Conservation (phyloP, 2,329 filamentous ascomycete species). For the Colletotrichum liaoningense region DNA sequence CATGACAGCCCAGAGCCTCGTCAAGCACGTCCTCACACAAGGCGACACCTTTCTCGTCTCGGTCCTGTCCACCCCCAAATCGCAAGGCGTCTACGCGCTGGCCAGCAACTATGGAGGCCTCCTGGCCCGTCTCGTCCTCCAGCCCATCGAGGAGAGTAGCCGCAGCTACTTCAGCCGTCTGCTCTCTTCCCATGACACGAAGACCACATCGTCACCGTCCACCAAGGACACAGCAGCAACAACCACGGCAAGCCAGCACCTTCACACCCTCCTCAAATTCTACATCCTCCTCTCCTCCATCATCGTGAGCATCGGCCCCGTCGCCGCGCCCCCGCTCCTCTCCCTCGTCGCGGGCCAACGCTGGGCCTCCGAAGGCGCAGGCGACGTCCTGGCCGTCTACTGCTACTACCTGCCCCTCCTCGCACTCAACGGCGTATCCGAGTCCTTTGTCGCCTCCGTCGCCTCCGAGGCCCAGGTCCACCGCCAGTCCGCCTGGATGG, state of each 20-base stretch:
- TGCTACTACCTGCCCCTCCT: slow-evolving; percentile 94
- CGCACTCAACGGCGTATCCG: slow-evolving; percentile 89
- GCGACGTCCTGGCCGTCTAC: slow-evolving; percentile 80
- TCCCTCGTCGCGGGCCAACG: slow-evolving; percentile 79
- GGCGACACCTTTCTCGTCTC: slow-evolving; percentile 92
- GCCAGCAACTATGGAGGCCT: slow-evolving; percentile 96
- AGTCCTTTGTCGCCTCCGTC: slow-evolving; percentile 92
- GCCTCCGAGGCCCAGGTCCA: slow-evolving; percentile 81
- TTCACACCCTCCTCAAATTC: slow-evolving; percentile 73
- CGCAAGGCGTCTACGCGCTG: slow-evolving; percentile 92
- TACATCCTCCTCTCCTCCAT: slow-evolving; percentile 81
- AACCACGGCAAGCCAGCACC: slow-evolving; percentile 59
- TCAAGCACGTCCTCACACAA: slow-evolving; percentile 95
- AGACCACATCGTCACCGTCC: slow-evolving; percentile 34
- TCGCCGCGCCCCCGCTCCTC: slow-evolving; percentile 79
- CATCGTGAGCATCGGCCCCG: slow-evolving; percentile 78
- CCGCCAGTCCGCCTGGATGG: slow-evolving; percentile 86
- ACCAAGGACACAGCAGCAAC: slow-evolving; percentile 41
- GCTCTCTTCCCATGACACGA: slow-evolving; percentile 57
- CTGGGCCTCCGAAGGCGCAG: slow-evolving; percentile 82
- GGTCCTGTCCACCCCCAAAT: slow-evolving; percentile 77
- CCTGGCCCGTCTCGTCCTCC: slow-evolving; percentile 88
- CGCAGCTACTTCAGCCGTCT: slow-evolving; percentile 90
- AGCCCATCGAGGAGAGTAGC: slow-evolving; percentile 94
- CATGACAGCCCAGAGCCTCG: slow-evolving; percentile 85